Evolutionary conservation across 139 green algal species (phyloP).

Genomic region (Tetradesmus obliquus): DNA sequence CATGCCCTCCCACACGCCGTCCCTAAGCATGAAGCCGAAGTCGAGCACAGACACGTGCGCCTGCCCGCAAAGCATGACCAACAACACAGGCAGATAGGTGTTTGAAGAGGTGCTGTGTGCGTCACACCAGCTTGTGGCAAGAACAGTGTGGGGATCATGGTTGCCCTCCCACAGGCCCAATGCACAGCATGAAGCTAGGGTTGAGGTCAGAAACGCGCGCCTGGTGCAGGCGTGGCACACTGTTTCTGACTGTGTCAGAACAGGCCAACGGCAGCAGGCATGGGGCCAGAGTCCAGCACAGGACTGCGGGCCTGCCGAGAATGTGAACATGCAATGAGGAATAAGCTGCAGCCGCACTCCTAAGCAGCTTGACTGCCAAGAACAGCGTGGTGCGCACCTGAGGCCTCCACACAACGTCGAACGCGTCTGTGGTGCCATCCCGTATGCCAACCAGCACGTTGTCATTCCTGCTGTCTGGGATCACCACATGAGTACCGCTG

Average conservation of each 20-base stretch:
- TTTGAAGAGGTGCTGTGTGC: constrained; percentile 26
- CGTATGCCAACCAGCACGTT: constrained; percentile 78
- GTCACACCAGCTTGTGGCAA: constrained; percentile 25
- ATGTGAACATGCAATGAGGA: too few species aligned
- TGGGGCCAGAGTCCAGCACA: constrained; percentile 82
- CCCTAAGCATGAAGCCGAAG: constrained; percentile 82
- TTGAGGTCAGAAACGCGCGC: constrained; percentile 83
- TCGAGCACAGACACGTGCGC: constrained; percentile 84
- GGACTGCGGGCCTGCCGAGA: neutral
- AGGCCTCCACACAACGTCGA: constrained; percentile 65
- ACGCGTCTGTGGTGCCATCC: constrained; percentile 66
- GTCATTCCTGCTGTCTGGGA: neutral
- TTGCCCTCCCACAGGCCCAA: constrained; percentile 85
- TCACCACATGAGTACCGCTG: neutral
- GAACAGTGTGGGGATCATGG: constrained; percentile 30
- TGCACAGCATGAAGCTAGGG: constrained; percentile 82
- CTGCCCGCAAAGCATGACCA: constrained; percentile 72
- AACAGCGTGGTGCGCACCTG: neutral
- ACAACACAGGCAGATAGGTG: constrained; percentile 70
- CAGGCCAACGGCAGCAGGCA: constrained; percentile 45
- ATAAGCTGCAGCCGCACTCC: too few species aligned
- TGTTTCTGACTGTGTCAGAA: too few species aligned
- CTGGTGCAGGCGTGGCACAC: neutral
- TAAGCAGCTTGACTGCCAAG: too few species aligned
- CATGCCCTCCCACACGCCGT: constrained; percentile 85